Evolutionary conservation across 106 monocot species (phyloP).

Genomic region (Cymbidium sinense): DNA sequence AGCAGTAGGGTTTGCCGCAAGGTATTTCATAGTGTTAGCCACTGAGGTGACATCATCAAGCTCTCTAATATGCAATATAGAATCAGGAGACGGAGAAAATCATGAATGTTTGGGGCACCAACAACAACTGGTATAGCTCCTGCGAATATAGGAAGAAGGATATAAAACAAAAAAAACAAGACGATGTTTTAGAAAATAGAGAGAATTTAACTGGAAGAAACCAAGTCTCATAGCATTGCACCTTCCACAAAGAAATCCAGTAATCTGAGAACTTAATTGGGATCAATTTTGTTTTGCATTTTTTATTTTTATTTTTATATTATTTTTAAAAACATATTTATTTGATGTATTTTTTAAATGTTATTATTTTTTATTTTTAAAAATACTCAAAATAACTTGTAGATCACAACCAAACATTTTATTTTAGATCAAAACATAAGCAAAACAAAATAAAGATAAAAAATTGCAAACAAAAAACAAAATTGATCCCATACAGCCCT

Average conservation of each 20-base stretch:
- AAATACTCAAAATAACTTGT: too few species aligned
- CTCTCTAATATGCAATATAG: constrained; percentile 58
- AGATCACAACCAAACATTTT: too few species aligned
- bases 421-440: too few species aligned
- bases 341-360: too few species aligned
- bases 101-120: constrained; percentile 82
- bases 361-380: too few species aligned
- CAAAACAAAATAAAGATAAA: too few species aligned
- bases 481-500: too few species aligned
- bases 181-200: background rate
- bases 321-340: too few species aligned
- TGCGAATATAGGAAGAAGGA: constrained; percentile 15
- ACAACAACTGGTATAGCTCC: constrained; percentile 71
- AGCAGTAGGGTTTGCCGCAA: constrained; percentile 54
- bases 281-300: too few species aligned
- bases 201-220: background rate
- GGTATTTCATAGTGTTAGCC: constrained; percentile 52
- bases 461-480: too few species aligned
- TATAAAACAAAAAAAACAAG: background rate
- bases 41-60: constrained; percentile 43
- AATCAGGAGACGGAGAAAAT: constrained; percentile 64
- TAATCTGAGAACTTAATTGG: background rate
- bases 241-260: background rate
- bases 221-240: background rate
- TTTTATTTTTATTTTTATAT: too few species aligned